Base-by-base conservation (phyloP, 345 rosid species). In the Nasturtium officinale region DNA sequence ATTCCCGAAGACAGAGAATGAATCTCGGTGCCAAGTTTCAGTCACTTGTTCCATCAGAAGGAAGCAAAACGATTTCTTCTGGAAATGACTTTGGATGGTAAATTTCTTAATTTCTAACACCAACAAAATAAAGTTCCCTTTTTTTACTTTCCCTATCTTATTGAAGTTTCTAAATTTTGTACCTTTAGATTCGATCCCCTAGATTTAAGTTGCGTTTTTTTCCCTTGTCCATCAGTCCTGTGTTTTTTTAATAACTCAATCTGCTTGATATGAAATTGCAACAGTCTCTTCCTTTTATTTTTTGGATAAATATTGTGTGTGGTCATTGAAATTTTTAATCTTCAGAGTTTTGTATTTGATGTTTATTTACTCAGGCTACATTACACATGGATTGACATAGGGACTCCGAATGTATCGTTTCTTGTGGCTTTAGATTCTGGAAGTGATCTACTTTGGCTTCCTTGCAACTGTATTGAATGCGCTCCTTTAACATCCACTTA, bases 1-100 rank as follows among this genome's bases (percentile, higher is more conserved):
- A 89, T 80, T 65, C 82, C 23, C 72, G 74, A 77, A 79, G 92
- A 82, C 96, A 92, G 86, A 92, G 86, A 65, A 83, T 92, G 92
- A 90, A 86, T 85, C 87, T 87, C 37, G 91, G 87, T 18, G 38
- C 87, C 45, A 85, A 75, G 70, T 78, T 68, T 71, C 80, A 80
- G 69, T 32, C 80, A 5, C 86, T 92, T 37, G 84, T 87, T 77
- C 96, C 97, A 77, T 85, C 93, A 17, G 84, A 93, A 79, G 98
- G 98, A 51, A 82, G 96, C 80, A 82, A 77, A 60, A 85, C 88
- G 52, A 58, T 87, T 86, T 80, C 86, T 51, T 38, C 83, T 9
- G 98, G 98, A 13, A 75, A 92, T 65, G 85, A 89, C 51, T 87
- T 87, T 58, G 92, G 88, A 78, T 92, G 96, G 98, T 92, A 78